These are phyloP conservation scores for Calocera cornea DNA, from an alignment of 768 basidiomycete genomes.

Conservation along the genomic window DNA sequence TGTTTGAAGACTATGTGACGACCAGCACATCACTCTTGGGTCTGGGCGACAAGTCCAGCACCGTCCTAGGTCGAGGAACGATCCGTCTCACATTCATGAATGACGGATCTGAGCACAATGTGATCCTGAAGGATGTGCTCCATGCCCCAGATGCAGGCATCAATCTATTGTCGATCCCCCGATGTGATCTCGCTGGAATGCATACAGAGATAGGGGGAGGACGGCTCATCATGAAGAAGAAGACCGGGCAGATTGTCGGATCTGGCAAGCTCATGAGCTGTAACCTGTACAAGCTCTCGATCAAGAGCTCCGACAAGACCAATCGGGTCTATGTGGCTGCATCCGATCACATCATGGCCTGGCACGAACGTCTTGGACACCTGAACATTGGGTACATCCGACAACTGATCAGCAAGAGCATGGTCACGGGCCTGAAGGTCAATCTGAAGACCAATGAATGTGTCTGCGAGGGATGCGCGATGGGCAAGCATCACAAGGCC, in stretches of 20 bases:
- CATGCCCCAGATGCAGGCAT: slow-evolving; percentile 20
- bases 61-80: neutral
- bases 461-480: neutral
- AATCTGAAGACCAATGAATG: neutral
- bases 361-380: neutral
- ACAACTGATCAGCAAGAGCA: neutral
- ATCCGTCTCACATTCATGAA: slow-evolving; percentile 9
- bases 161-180: slow-evolving; percentile 20
- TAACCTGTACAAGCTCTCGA: slow-evolving; percentile 7
- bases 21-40: neutral
- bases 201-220: neutral
- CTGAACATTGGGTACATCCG: neutral
- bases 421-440: neutral
- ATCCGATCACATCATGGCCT: neutral
- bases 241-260: neutral
- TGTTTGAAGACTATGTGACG: neutral
- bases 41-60: neutral
- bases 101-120: slow-evolving; percentile 8
- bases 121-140: slow-evolving; percentile 18
- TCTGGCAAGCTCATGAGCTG: neutral
- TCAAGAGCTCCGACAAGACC: slow-evolving; percentile 6
- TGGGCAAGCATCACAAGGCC: neutral
- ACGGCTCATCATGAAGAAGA: slow-evolving; percentile 12
- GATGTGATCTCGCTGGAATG: slow-evolving; percentile 13
- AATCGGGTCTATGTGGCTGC: neutral